A percentile compares a stretch with the other conserved stretches of the same genome.
These are phyloP conservation scores for Oxytropis ochrocephala DNA, from an alignment of 306 rosid species.

Conservation along the genomic window DNA sequence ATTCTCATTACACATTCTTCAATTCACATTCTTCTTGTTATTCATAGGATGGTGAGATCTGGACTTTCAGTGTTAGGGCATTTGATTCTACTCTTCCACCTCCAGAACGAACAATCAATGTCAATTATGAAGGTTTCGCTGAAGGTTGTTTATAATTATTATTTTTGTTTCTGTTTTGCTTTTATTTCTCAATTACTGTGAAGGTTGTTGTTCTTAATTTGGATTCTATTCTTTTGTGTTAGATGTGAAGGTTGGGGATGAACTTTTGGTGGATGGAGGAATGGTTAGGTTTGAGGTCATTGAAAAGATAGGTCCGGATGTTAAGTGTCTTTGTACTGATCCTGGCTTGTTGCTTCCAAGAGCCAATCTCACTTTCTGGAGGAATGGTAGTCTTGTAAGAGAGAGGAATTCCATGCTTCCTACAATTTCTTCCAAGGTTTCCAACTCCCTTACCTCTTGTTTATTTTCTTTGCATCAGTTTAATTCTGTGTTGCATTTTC, in stretches of 20 bases:
- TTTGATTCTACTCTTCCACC: conserved; percentile 75
- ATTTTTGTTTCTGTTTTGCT: background rate
- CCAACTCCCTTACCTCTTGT: background rate
- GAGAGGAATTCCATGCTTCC: conserved; percentile 98
- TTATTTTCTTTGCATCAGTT: background rate
- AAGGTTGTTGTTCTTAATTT: background rate
- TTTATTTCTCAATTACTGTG: background rate
- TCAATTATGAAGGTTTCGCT: conserved; percentile 88
- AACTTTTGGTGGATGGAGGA: conserved; percentile 95
- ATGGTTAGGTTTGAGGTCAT: conserved; percentile 99
- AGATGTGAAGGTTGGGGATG: conserved; percentile 95
- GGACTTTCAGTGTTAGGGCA: conserved; percentile 96
- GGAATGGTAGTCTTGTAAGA: conserved; percentile 86
- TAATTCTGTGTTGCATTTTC: background rate
- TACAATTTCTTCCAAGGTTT: conserved; percentile 91
- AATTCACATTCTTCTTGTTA: background rate
- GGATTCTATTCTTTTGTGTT: conserved; percentile 18
- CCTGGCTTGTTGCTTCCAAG: conserved; percentile 94
- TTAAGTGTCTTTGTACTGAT: conserved; percentile 90
- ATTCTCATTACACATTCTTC: background rate
- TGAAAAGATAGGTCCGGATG: conserved; percentile 95
- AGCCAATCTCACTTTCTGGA: conserved; percentile 97
- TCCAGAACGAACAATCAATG: conserved; percentile 81
- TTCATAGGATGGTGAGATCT: conserved; percentile 82
- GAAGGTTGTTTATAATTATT: conserved; percentile 56